Conservation (phyloP, 805 yeast species). For the Saccharomycopsis malanga region DNA sequence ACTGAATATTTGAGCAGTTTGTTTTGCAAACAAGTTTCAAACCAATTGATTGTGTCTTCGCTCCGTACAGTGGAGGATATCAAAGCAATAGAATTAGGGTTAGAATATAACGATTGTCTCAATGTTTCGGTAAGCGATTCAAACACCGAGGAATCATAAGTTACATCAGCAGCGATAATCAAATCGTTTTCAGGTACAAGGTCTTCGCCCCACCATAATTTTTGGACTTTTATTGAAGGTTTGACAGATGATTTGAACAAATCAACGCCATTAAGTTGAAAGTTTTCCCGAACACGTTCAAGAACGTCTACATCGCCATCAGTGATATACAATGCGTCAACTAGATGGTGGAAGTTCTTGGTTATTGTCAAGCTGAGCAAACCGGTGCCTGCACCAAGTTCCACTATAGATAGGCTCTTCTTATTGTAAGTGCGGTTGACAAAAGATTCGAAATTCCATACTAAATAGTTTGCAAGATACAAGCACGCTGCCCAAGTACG, state of each 20-base stretch:
- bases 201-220: conserved; percentile 56
- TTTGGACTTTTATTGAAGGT: conserved; percentile 26
- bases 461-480: conserved; percentile 49
- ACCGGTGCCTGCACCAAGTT: conserved; percentile 90
- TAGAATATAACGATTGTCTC: conserved; percentile 5
- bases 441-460: conserved; percentile 11
- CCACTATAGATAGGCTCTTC: conserved; percentile 38
- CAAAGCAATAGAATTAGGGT: conserved; percentile 27
- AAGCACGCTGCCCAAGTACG: conserved; percentile 94
- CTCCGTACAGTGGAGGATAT: conserved; percentile 78
- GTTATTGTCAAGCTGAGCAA: conserved; percentile 46
- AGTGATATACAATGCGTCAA: conserved; percentile 25
- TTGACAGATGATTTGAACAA: conserved; percentile 20
- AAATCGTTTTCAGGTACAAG: conserved; percentile 38
- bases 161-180: conserved; percentile 80
- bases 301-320: conserved; percentile 62
- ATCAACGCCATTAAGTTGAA: conserved; percentile 36
- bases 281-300: conserved; percentile 38
- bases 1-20: background rate
- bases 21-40: background rate
- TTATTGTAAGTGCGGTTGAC: background rate
- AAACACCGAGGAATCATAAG: conserved; percentile 63
- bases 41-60: conserved; percentile 33
- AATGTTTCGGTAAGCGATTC: conserved; percentile 43
- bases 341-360: conserved; percentile 14